phyloP scores from a whole-genome alignment of 257 asterid genomes.

The Mitragyna speciosa region DNA sequence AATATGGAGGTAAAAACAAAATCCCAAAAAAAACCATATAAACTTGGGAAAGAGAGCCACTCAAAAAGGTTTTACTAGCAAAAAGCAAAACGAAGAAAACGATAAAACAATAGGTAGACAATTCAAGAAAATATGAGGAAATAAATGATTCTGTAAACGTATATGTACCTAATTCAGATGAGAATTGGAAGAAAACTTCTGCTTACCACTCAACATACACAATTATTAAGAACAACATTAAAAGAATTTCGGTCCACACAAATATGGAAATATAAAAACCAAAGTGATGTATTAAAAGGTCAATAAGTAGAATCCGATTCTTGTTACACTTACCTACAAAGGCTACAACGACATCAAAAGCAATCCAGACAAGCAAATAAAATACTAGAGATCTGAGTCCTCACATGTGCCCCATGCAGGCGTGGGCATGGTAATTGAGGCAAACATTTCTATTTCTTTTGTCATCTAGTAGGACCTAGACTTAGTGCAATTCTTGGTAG shows the following conservation, averaged over 20 bases:
- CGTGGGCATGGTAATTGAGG: conserved; percentile 32
- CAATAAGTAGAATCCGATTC: conserved; percentile 33
- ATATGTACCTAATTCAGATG: neutral
- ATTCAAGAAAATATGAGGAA: neutral
- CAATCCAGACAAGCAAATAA: conserved; percentile 32
- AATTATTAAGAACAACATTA: neutral
- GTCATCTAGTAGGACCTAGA: conserved; percentile 35
- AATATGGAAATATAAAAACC: conserved; percentile 7
- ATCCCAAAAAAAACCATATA: neutral
- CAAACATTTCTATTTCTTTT: conserved; percentile 27
- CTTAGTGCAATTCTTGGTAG: conserved; percentile 18
- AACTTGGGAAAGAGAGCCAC: neutral
- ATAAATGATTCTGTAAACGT: conserved; percentile 7
- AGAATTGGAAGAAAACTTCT: conserved; percentile 10
- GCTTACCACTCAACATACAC: neutral
- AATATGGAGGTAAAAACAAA: neutral
- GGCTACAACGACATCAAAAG: conserved; percentile 15
- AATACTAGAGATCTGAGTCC: conserved; percentile 32
- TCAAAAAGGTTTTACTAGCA: neutral
- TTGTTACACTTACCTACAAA: conserved; percentile 9
- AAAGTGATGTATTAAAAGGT: conserved; percentile 22
- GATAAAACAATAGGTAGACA: neutral
- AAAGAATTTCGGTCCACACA: neutral
- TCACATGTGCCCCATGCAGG: conserved; percentile 42
- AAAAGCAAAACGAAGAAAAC: neutral